phyloP scores from a whole-genome alignment of 768 basidiomycete species.

The Mycena capillaripes region DNA sequence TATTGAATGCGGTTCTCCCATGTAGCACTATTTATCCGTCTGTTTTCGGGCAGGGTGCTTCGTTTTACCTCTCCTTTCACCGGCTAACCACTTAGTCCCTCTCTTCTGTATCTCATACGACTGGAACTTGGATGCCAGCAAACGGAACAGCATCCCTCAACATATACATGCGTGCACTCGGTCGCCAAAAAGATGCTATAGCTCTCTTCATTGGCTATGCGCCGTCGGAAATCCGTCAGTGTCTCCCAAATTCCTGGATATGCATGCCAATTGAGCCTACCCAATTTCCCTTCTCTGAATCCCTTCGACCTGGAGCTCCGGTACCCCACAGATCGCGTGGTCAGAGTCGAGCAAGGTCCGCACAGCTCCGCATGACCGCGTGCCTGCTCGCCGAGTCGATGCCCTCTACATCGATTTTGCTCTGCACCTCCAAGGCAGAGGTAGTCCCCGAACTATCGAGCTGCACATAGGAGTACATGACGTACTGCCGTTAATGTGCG shows the following conservation, averaged over 20 bases:
- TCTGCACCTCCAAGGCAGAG: neutral
- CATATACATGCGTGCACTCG: no score
- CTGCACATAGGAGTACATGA: neutral
- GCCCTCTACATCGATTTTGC: neutral
- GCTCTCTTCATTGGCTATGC: neutral
- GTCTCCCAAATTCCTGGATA: neutral
- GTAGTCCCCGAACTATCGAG: neutral
- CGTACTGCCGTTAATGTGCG: neutral
- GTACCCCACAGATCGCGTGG: neutral
- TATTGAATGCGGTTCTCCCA: no score
- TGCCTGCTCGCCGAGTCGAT: neutral
- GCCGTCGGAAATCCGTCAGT: neutral
- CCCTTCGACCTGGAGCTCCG: constrained; percentile 12
- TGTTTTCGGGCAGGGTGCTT: no score
- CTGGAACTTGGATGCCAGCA: neutral
- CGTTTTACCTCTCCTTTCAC: no score
- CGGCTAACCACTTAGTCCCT: no score
- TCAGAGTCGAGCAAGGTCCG: constrained; percentile 1
- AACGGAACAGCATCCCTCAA: neutral
- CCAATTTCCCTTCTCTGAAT: neutral
- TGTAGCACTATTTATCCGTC: no score
- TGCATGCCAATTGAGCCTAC: no score
- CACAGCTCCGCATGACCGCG: neutral
- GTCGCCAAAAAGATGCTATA: neutral
- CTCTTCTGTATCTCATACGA: neutral